Evolutionary conservation across 371 early-diverging fungal genomes (phyloP), one percentile per base, ranked within the genome.

Genomic region (Mucor piriformis): DNA sequence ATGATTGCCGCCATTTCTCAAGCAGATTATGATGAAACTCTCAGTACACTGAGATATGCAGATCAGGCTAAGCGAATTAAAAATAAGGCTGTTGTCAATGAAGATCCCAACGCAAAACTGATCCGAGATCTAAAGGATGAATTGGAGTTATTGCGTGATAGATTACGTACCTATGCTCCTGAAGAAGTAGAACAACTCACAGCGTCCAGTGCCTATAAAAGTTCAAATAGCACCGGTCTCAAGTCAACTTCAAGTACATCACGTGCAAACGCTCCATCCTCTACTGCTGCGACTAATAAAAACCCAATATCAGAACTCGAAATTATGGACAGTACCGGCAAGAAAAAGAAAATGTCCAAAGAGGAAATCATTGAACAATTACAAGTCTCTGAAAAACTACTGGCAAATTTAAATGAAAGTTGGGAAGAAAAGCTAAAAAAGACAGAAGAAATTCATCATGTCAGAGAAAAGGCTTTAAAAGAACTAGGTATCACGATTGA

Each of bases 41-140:
- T 98, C 12, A 92, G 94, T 59, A 99, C 99, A 0, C 78, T 98
- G 18, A 88, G 97, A 23, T 99, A 95, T 70, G 97, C 96, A 10
- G 94, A 95, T 70, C 89, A 94, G 35, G 97, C 96, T 55, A 96
- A 96, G 72, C 82, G 82, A 58, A 93, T 97, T 69, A 88, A 93
- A 72, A 96, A 94, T 70, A 90, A 88, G 71, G 95, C 97, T 1
- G 83, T 92, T 6, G 90, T 97, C 35, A 97, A 97, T 65, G 95
- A 95, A 70, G 94, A 94, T 62, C 91, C 93, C 5, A 89, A 89
- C 51, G 93, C 87, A 27, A 88, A 83, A 63, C 65, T 94, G n/a
- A 90, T 96, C 47, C 84, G 92, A 33, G 92, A 94, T 59, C 85
- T 96, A 38, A 89, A 93, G 65, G 90, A 91, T 33, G 96, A 97